Evolutionary conservation across 768 basidiomycete genomes (phyloP).

Genomic region (Kwoniella sp.): DNA sequence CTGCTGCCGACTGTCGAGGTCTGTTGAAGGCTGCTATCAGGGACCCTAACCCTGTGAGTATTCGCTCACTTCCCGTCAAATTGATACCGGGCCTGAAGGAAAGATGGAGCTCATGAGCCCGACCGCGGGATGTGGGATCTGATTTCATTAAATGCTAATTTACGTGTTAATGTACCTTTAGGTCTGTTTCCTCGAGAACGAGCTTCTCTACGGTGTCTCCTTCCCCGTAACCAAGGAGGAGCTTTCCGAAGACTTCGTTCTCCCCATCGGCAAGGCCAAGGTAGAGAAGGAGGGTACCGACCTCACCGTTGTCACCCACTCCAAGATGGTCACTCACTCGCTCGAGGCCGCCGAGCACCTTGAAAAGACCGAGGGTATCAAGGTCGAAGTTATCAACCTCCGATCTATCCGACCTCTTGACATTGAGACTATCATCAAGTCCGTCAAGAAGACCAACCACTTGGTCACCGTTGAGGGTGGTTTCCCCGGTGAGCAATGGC

Average conservation of each 20-base stretch:
- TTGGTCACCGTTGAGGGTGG: slow-evolving; percentile 95
- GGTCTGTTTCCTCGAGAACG: slow-evolving; percentile 97
- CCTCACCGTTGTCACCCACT: slow-evolving; percentile 94
- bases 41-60: slow-evolving; percentile 81
- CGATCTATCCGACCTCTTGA: slow-evolving; percentile 84
- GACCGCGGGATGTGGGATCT: too few relatives aligned
- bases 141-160: too few relatives aligned
- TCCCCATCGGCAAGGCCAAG: slow-evolving; percentile 97
- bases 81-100: too few relatives aligned
- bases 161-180: too few relatives aligned
- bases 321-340: slow-evolving; percentile 94
- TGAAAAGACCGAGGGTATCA: slow-evolving; percentile 88
- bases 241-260: slow-evolving; percentile 89
- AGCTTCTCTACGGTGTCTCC: slow-evolving; percentile 95
- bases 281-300: slow-evolving; percentile 90
- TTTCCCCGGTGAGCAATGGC: slow-evolving; percentile 67
- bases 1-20: slow-evolving; percentile 98
- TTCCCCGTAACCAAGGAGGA: slow-evolving; percentile 96
- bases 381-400: slow-evolving; percentile 93
- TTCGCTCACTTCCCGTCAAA: too few relatives aligned
- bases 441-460: slow-evolving; percentile 98
- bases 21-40: slow-evolving; percentile 96
- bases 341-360: slow-evolving; percentile 90
- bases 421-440: slow-evolving; percentile 93
- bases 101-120: too few relatives aligned